These are phyloP conservation scores for Peniophora sp. DNA, from an alignment of 1,284 basidiomycete genomes.

Conservation along the genomic window DNA sequence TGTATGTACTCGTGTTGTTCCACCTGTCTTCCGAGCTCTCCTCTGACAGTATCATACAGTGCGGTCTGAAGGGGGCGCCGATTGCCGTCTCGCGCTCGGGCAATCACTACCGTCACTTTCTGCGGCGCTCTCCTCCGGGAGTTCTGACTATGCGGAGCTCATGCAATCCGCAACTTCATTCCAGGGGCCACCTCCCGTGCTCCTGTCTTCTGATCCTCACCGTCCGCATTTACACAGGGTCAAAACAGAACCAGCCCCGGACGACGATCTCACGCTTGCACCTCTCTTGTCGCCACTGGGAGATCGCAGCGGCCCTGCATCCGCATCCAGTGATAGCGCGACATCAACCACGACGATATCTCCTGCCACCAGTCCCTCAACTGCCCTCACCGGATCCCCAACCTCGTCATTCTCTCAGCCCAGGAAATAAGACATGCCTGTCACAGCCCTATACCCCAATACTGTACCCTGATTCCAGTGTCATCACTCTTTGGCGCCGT, in stretches of 20 bases:
- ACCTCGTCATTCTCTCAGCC: no score
- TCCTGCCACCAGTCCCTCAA: not conserved
- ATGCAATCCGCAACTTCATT: not conserved
- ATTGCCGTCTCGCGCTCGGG: conserved; percentile 39
- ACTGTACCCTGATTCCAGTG: not conserved
- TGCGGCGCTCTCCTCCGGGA: not conserved
- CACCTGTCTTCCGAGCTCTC: not conserved
- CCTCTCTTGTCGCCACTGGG: not conserved
- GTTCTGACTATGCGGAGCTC: not conserved
- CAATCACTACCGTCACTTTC: not conserved
- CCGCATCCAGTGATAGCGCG: not conserved
- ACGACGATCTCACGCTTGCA: not conserved
- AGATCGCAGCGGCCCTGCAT: not conserved
- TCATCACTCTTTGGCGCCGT: not conserved
- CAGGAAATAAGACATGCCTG: no score
- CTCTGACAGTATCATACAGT: conserved; percentile 32
- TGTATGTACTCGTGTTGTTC: conserved; percentile 17
- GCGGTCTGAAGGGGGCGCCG: conserved; percentile 73
- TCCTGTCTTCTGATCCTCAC: not conserved
- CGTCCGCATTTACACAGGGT: not conserved
- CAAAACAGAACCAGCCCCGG: not conserved
- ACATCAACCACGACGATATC: not conserved
- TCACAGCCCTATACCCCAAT: not conserved
- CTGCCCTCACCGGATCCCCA: not conserved
- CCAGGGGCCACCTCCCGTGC: not conserved